phyloP scores from a whole-genome alignment of 495 filamentous ascomycete species.

The Trichoderma erinaceum region DNA sequence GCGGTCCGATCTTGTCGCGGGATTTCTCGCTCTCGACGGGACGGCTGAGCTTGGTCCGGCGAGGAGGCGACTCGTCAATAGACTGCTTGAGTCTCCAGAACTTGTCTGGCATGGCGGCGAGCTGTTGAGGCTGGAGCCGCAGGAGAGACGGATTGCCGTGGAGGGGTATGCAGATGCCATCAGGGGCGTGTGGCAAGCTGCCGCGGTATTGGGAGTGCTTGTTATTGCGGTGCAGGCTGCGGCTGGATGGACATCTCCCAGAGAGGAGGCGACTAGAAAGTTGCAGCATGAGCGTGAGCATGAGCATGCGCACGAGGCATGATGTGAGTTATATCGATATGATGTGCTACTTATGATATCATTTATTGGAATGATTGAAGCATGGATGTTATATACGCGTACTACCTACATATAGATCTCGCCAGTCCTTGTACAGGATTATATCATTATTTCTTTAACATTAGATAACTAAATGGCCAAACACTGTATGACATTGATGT shows the following conservation, averaged over 20 bases:
- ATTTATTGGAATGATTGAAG: no score
- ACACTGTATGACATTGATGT: no score
- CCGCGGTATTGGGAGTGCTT: conserved; percentile 43
- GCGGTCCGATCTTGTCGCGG: conserved; percentile 45
- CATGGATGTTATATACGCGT: no score
- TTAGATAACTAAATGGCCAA: not conserved
- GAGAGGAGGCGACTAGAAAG: conserved; percentile 17
- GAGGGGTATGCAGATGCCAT: conserved; percentile 54
- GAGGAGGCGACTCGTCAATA: conserved; percentile 51
- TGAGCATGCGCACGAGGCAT: not conserved
- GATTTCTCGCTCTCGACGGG: conserved; percentile 46
- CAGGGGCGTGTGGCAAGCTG: conserved; percentile 49
- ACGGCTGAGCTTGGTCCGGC: conserved; percentile 29
- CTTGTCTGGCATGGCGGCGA: conserved; percentile 44
- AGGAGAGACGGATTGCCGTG: conserved; percentile 56
- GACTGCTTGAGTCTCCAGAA: conserved; percentile 63
- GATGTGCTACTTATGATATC: not conserved
- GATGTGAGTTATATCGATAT: not conserved
- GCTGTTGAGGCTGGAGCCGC: not conserved
- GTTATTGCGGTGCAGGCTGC: conserved; percentile 53
- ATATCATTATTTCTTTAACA: not conserved
- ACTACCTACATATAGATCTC: no score
- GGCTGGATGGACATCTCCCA: conserved; percentile 51
- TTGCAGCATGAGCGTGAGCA: conserved; percentile 15
- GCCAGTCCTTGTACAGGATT: not conserved